Percentiles rank a stretch among this genome's conserved stretches.
Evolutionary conservation across 176 grass and related monocot genomes (phyloP).

Genomic region (Echinochloa phyllopogon): DNA sequence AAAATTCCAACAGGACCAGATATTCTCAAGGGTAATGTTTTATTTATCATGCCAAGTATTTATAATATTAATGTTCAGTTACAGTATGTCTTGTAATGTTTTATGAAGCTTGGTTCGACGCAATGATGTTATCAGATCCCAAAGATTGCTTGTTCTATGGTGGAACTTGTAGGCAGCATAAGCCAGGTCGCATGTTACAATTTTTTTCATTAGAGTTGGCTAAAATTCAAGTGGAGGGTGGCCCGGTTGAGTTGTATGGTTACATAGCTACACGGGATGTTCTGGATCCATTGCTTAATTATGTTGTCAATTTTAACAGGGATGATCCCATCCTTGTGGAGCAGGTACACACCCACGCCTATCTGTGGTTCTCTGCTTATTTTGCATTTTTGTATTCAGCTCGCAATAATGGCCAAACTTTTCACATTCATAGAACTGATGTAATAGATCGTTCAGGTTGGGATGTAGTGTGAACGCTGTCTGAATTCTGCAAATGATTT

Average conservation of each 20-base stretch:
- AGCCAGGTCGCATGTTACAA: neutral
- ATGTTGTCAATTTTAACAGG: neutral
- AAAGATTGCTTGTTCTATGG: neutral
- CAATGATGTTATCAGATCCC: neutral
- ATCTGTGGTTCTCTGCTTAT: neutral
- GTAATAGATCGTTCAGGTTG: neutral
- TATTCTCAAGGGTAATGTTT: too few species aligned
- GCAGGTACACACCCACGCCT: neutral
- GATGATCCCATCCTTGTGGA: neutral
- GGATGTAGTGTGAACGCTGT: neutral
- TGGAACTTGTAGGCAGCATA: neutral
- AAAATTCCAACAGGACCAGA: too few species aligned
- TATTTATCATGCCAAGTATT: too few species aligned
- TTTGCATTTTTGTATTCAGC: neutral
- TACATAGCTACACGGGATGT: neutral
- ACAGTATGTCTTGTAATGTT: neutral
- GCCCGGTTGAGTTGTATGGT: neutral
- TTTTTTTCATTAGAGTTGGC: slow-evolving; percentile 5
- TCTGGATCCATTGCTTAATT: neutral
- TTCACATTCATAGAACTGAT: neutral
- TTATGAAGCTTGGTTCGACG: neutral
- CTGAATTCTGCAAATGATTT: neutral
- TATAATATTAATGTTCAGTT: neutral
- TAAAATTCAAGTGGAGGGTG: neutral
- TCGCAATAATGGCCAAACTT: neutral